phyloP scores from a whole-genome alignment of 805 yeast species.

The Ogataea degrootiae region DNA sequence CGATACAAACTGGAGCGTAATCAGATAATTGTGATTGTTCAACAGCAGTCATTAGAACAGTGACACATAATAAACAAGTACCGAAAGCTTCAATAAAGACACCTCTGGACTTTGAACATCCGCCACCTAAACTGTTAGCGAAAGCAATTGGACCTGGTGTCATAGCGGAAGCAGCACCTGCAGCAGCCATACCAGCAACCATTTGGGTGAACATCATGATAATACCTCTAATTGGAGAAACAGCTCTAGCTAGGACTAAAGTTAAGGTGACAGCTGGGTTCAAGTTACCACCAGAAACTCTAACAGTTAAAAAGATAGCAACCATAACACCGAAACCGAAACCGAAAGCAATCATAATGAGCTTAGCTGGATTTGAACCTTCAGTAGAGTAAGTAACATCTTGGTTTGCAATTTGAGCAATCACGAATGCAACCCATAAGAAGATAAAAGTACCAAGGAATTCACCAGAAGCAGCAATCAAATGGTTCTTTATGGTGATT shows the following conservation, averaged over 20 bases:
- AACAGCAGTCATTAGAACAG: slow-evolving; percentile 79
- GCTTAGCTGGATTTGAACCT: slow-evolving; percentile 52
- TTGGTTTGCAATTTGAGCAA: slow-evolving; percentile 73
- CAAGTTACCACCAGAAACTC: slow-evolving; percentile 84
- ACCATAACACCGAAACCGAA: slow-evolving; percentile 84
- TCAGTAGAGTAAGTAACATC: slow-evolving; percentile 28
- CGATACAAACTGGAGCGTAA: slow-evolving; percentile 80
- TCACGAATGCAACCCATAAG: slow-evolving; percentile 74
- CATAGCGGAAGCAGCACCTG: slow-evolving; percentile 81
- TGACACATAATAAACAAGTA: slow-evolving; percentile 64
- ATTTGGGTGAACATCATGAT: slow-evolving; percentile 65
- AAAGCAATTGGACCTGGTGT: slow-evolving; percentile 76
- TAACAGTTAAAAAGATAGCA: slow-evolving; percentile 60
- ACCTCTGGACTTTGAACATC: slow-evolving; percentile 68
- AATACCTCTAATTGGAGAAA: slow-evolving; percentile 66
- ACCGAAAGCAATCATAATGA: slow-evolving; percentile 79
- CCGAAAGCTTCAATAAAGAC: slow-evolving; percentile 79
- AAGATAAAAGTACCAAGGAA: slow-evolving; percentile 83
- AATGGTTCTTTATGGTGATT: slow-evolving; percentile 51
- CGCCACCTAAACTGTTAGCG: slow-evolving; percentile 69
- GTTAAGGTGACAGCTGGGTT: slow-evolving; percentile 85
- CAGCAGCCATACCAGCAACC: slow-evolving; percentile 88
- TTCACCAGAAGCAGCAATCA: slow-evolving; percentile 71
- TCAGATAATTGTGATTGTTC: slow-evolving; percentile 73
- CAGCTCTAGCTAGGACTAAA: slow-evolving; percentile 65